Evolutionary conservation across 352 stramenopile genomes (phyloP), one percentile per base, ranked within the genome.

Genomic region (Stramenopiles sp.): DNA sequence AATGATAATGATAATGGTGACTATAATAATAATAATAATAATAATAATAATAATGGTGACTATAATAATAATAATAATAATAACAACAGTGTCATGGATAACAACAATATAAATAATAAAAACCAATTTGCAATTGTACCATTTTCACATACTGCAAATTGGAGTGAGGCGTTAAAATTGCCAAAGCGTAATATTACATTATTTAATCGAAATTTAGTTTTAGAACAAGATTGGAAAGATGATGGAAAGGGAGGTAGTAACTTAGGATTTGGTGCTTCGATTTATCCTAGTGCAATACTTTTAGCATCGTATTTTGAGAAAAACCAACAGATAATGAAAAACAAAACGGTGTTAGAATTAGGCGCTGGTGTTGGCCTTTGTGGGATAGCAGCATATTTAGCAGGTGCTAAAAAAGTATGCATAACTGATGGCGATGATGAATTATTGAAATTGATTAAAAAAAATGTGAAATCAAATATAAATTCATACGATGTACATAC

Each of bases 231-330:
- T 23, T 93, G 88, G 88, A 88, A 91, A 43, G 79, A 83, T 63
- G 88, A 93, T 78, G 88, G 88, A n/a, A 84, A 83, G 31, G 88
- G 88, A 23, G 88, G 88, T 7, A 93, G 88, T 0, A 20, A 83
- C 1, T 83, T 92, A 43, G 88, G 88, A 53, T 93, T 92, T 77
- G 88, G 88, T 23, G 88, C 88, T 69, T 91, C 88, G 1, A 88
- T 93, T 38, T 93, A 93, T 81, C 87, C 92, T 32, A 87, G 88
- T 1, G 87, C 88, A 6, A 83, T 93, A 78, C 82, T 86, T n/a
- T 82, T 93, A 69, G 89, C 88, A 30, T 82, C 92, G n/a, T 93
- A 90, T 79, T 79, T 93, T 30, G 32, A 77, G 31, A 0, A 87
- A 88, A 31, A 79, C 83, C 27, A 63, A n/a, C 4, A 38, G 13